Conservation (phyloP, 2,329 filamentous ascomycete species). For the Hypoxylon sp. region DNA sequence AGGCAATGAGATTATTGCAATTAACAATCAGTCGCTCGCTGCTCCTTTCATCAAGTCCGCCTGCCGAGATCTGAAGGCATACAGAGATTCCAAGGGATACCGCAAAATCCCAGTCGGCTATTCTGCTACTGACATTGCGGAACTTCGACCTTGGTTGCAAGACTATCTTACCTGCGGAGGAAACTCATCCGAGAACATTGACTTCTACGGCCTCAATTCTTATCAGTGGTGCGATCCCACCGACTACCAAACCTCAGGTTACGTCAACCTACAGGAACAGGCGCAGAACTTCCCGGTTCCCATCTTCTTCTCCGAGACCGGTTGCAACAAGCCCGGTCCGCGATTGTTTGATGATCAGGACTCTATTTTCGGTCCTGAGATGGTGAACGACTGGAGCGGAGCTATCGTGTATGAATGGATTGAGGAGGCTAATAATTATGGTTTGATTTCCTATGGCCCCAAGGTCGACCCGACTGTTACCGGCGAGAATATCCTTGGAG, state of each 20-base stretch:
- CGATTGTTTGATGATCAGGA: conserved; percentile 79
- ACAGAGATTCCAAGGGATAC: conserved; percentile 81
- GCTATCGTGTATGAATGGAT: conserved; percentile 94
- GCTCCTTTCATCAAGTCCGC: conserved; percentile 89
- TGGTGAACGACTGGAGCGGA: conserved; percentile 80
- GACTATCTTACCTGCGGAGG: conserved; percentile 84
- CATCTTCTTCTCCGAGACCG: conserved; percentile 91
- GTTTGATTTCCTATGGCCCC: conserved; percentile 81
- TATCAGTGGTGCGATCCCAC: conserved; percentile 83
- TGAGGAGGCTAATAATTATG: conserved; percentile 85
- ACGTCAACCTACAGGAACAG: conserved; percentile 75
- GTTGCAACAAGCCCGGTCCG: conserved; percentile 78
- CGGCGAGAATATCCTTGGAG: conserved; percentile 71
- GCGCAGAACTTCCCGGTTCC: conserved; percentile 82
- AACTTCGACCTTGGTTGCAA: conserved; percentile 73
- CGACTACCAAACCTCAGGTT: conserved; percentile 75
- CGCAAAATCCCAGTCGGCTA: conserved; percentile 88
- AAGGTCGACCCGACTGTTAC: conserved; percentile 66
- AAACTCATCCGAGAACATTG: conserved; percentile 77
- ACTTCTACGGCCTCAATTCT: conserved; percentile 89
- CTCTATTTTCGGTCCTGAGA: conserved; percentile 81
- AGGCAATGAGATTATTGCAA: conserved; percentile 88
- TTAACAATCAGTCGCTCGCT: conserved; percentile 69
- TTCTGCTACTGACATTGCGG: conserved; percentile 86
- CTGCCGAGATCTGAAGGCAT: conserved; percentile 84